Evolutionary conservation across 495 filamentous ascomycete genomes (phyloP).

Genomic region (Penicillium maclennaniae): DNA sequence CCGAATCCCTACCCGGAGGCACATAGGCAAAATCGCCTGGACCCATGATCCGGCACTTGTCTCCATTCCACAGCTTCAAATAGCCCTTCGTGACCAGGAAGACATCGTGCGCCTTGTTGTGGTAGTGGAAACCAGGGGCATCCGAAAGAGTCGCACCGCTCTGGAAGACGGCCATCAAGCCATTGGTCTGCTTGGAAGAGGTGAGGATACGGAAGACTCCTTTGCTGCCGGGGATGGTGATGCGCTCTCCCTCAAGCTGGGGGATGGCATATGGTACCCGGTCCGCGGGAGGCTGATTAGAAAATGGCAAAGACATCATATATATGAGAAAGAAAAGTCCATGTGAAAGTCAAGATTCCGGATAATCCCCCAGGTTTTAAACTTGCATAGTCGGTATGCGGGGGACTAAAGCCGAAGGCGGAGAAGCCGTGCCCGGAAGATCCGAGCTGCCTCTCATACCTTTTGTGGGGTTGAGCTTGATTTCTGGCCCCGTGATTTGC

Average conservation of each 20-base stretch:
- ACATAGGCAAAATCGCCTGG: conserved; percentile 49
- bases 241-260: conserved; percentile 41
- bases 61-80: conserved; percentile 46
- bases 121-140: conserved; percentile 47
- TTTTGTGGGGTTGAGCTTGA: background rate
- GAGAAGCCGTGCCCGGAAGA: conserved; percentile 20
- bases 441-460: conserved; percentile 12
- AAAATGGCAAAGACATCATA: conserved; percentile 26
- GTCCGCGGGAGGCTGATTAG: conserved; percentile 21
- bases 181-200: conserved; percentile 43
- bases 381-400: conserved; percentile 12
- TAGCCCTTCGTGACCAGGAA: conserved; percentile 46
- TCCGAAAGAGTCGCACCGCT: conserved; percentile 40
- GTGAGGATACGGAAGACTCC: conserved; percentile 42
- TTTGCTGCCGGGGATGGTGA: conserved; percentile 44
- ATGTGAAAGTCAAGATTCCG: background rate
- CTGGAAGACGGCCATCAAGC: conserved; percentile 44
- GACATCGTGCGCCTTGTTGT: conserved; percentile 47
- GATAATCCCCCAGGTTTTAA: conserved; percentile 1
- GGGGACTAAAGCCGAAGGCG: conserved; percentile 11
- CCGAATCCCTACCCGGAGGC: conserved; percentile 37
- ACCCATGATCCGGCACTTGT: conserved; percentile 40
- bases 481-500: background rate
- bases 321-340: background rate
- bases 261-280: conserved; percentile 39